Base-by-base conservation (phyloP, 768 basidiomycete genomes). In the Tulasnella sp. region DNA sequence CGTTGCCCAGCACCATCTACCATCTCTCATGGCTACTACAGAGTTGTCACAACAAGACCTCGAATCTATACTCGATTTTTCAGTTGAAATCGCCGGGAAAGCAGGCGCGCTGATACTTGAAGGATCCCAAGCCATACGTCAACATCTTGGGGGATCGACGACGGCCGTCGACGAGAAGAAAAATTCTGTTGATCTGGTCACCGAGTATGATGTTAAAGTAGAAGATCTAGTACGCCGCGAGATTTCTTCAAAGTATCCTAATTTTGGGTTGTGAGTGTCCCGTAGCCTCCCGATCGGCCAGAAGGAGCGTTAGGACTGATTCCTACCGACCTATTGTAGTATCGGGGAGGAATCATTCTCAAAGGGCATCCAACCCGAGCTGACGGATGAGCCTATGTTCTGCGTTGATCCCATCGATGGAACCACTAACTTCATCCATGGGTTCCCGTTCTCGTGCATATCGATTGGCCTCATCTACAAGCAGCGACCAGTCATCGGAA, bases 361-460 rank as follows among this genome's bases (percentile, higher is more conserved):
- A 8, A 78, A 84, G 3, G 89, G 89, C 68, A 70, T 77, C 60
- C 77, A 80, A 29, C 76, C 78, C 19, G 77, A 82, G 10, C 71
- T 95, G 59, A 90, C 88, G 1, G 87, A 96, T 66, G 83, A 83
- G 29, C 92, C 93, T 3, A 98, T 95, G 0, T 99, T 88, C 75
- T 96, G 95, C 67, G 88, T 95, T 45, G 94, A 98, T 70, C 94
- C 94, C 30, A 95, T 96, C 60, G 88, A 90, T 67, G 88, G 89
- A 13, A 93, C 89, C 2, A 92, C 90, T 44, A 94, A 93, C 70
- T 89, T 91, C 67, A 76, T 89, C 19, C 86, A 88, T 65, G 84
- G 85, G 38, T 88, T 93, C 69, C 90, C 91, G 8, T 87, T 84
- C 70, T 87, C 82, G 26, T 92, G 88, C 71, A 87, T 94, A 69